These are phyloP conservation scores for Ustilago shanxiensis DNA, from an alignment of 1,284 basidiomycete species.

Conservation along the genomic window DNA sequence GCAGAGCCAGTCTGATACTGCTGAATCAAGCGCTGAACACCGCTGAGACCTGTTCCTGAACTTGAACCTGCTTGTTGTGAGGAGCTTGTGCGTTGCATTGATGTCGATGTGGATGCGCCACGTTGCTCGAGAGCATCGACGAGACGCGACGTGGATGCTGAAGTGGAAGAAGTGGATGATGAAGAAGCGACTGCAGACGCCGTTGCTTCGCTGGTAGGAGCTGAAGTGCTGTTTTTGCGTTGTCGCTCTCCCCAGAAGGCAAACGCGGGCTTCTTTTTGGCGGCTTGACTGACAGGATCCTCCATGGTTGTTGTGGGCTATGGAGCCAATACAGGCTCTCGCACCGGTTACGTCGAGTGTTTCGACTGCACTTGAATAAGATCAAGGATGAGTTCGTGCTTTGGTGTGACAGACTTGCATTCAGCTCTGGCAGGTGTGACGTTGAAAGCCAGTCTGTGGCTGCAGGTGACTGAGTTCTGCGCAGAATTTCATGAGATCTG, in stretches of 20 bases:
- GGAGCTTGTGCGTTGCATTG: slow-evolving; percentile 15
- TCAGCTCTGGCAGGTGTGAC: slow-evolving; percentile 1
- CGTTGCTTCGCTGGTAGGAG: slow-evolving; percentile 8
- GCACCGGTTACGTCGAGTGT: not conserved
- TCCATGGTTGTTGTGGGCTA: slow-evolving; percentile 28
- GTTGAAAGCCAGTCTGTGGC: slow-evolving; percentile 8
- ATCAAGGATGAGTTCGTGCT: not conserved
- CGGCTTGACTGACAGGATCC: slow-evolving; percentile 29
- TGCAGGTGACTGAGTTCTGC: not conserved
- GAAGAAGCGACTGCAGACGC: not conserved
- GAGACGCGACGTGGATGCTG: slow-evolving; percentile 18
- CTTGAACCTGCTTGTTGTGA: slow-evolving; percentile 1
- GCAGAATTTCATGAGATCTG: slow-evolving; percentile 14
- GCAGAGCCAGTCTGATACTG: slow-evolving; percentile 32
- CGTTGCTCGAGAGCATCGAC: slow-evolving; percentile 17
- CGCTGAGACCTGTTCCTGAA: slow-evolving; percentile 13
- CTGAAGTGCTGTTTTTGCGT: slow-evolving; percentile 21
- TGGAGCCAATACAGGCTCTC: not conserved
- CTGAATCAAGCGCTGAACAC: slow-evolving; percentile 46
- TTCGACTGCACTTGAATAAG: not conserved
- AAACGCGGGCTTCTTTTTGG: slow-evolving; percentile 45
- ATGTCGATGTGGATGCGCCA: slow-evolving; percentile 12
- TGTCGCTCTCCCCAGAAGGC: slow-evolving; percentile 48
- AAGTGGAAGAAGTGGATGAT: slow-evolving; percentile 3
- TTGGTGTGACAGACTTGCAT: not conserved